Conservation (phyloP, 1,139 yeast species). For the Sugiyamaella sp. region DNA sequence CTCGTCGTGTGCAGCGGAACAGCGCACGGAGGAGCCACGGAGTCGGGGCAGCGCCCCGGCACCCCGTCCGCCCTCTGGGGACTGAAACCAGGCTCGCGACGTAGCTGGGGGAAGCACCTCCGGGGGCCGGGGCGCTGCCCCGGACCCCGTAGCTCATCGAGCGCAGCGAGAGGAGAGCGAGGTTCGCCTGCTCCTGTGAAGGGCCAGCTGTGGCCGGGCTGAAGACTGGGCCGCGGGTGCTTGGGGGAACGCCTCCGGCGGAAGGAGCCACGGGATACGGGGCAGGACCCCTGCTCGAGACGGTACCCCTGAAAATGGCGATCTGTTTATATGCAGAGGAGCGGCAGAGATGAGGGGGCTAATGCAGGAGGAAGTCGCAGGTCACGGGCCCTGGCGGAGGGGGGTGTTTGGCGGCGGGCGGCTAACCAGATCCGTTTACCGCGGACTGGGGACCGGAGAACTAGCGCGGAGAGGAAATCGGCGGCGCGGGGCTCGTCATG, state of each 20-base stretch:
- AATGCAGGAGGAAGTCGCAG: neutral
- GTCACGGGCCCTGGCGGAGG: neutral
- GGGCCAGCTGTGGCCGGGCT: neutral
- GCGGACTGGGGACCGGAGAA: too few relatives aligned
- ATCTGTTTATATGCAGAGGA: slow-evolving; percentile 3
- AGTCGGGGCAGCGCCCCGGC: too few relatives aligned
- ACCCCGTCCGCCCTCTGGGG: too few relatives aligned
- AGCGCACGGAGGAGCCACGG: too few relatives aligned
- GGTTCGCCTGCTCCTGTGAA: neutral
- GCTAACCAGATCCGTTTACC: neutral
- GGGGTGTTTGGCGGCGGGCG: neutral
- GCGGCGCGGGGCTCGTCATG: neutral
- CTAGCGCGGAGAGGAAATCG: too few relatives aligned
- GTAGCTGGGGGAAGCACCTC: too few relatives aligned
- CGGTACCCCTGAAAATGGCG: slow-evolving; percentile 8
- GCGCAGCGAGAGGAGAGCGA: neutral
- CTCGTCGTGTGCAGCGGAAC: too few relatives aligned
- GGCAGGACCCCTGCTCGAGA: neutral
- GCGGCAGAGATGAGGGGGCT: neutral
- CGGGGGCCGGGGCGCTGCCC: too few relatives aligned
- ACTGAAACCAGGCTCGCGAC: too few relatives aligned
- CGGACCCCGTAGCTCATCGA: too few relatives aligned
- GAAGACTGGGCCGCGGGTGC: neutral
- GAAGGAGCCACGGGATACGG: neutral
- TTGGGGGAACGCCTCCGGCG: neutral